Evolutionary conservation across 2,329 filamentous ascomycete species (phyloP).

Genomic region (Trichoderma sp.): DNA sequence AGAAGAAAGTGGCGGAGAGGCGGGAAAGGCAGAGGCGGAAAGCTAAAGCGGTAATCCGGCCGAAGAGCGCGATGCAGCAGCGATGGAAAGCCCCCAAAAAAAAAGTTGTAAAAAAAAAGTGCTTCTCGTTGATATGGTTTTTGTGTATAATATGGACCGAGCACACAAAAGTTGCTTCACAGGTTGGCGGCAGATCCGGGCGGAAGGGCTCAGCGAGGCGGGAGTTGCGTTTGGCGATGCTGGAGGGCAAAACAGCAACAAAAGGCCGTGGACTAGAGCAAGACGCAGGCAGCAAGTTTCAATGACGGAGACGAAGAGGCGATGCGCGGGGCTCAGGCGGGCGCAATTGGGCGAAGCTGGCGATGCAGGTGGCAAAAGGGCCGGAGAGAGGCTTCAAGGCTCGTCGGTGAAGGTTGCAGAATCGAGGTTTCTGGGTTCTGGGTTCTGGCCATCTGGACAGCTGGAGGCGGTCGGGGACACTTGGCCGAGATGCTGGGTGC

Average conservation of each 20-base stretch:
- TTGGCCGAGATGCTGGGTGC: conserved; percentile 11
- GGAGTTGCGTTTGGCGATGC: not conserved
- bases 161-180: not conserved
- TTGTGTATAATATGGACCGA: not conserved
- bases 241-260: not conserved
- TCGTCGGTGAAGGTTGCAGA: conserved; percentile 18
- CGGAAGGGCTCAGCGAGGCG: not conserved
- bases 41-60: not conserved
- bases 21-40: not conserved
- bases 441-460: conserved; percentile 9
- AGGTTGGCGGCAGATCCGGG: not conserved
- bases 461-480: conserved; percentile 17
- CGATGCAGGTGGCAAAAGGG: not conserved
- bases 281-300: not conserved
- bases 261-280: not conserved
- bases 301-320: not conserved
- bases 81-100: not conserved
- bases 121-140: not conserved
- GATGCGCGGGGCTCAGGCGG: not conserved
- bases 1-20: conserved; percentile 6
- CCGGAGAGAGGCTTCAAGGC: not conserved
- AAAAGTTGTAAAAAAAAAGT: not conserved
- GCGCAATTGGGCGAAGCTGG: conserved; percentile 15
- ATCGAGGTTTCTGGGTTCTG: conserved; percentile 17
- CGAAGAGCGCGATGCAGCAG: not conserved